A percentile compares a stretch with the other conserved stretches of the same genome.
These are phyloP conservation scores for Aspergillus wentii DNA, from an alignment of 495 filamentous ascomycete species.

Conservation along the genomic window DNA sequence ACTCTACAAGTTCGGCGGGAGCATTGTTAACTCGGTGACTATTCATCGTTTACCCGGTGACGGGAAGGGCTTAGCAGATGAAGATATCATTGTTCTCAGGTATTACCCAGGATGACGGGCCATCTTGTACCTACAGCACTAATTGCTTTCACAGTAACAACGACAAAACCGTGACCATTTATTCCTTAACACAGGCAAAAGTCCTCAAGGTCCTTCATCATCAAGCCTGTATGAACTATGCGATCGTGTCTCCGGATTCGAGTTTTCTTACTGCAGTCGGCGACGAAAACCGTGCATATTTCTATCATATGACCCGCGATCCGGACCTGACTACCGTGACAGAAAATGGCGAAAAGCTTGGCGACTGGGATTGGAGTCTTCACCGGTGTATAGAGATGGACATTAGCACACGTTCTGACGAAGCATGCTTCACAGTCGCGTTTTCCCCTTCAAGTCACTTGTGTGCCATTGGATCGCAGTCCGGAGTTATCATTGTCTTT, in stretches of 20 bases:
- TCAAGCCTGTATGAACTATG: constrained; percentile 83
- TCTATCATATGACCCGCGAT: constrained; percentile 55
- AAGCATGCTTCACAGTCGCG: constrained; percentile 62
- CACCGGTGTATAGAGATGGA: constrained; percentile 33
- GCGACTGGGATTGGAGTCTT: constrained; percentile 33
- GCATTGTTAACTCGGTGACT: constrained; percentile 68
- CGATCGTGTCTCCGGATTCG: constrained; percentile 86
- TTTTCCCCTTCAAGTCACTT: constrained; percentile 65
- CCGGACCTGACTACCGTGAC: constrained; percentile 34
- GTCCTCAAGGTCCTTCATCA: constrained; percentile 65
- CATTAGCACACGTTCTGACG: constrained; percentile 27
- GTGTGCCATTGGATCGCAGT: constrained; percentile 68
- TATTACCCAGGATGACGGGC: constrained; percentile 16
- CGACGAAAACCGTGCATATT: constrained; percentile 77
- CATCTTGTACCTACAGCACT: constrained; percentile 1
- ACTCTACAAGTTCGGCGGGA: constrained; percentile 48
- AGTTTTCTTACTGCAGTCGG: constrained; percentile 75
- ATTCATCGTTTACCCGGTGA: constrained; percentile 55
- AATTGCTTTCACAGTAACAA: constrained; percentile 60
- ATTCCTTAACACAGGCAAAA: constrained; percentile 59
- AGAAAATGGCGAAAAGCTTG: constrained; percentile 37
- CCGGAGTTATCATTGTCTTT: constrained; percentile 64
- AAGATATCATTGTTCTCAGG: constrained; percentile 63
- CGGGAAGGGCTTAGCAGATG: constrained; percentile 42
- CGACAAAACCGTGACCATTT: constrained; percentile 77